Evolutionary conservation across 345 rosid genomes (phyloP), one percentile per base, ranked within the genome.

Genomic region (Eucalyptus sp.): DNA sequence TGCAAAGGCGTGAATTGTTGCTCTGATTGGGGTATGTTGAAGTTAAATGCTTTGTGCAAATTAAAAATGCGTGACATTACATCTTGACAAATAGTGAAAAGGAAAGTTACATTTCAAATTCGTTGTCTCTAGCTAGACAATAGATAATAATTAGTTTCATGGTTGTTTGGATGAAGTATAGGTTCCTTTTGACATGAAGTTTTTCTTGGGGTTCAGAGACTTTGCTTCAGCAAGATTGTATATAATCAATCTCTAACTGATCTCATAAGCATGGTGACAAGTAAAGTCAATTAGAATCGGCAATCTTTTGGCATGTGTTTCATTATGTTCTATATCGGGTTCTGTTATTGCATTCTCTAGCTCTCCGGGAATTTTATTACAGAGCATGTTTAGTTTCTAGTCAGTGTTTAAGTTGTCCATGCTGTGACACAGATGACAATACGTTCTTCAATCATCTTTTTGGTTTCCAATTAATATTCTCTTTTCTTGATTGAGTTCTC

Each of bases 281-380:
- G 81, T 37, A 18, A 37, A 71, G 83, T 37, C 48, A 18, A 76
- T 76, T 71, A 71, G 81, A 41, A 71, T 71, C 7, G 4, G 14
- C 81, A 71, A 33, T 71, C 13, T 71, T 68, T 76, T 10, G 83
- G 83, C 48, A 10, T 20, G 15, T 20, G 48, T 52, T 52, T 52
- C 56, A 18, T 52, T 52, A 0, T 3, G 15, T 76, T 37, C 14
- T 76, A 24, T 20, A 25, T 6, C 8, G 4, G 15, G 8, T 76
- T 76, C 1, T 20, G 3, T 37, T 10, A 41, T 41, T 76, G 83
- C 83, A 41, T 20, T 37, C 48, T 76, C 48, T 37, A 37, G 48
- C 48, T 76, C 48, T 76, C 11, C 1, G 8, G 48, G 29, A 64
- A 64, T 52, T 64, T 64, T 64, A 20, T 64, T 64, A 13, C 10